A percentile compares a stretch with the other conserved stretches of the same genome.
These are phyloP conservation scores for Talaromyces funiculosus DNA, from an alignment of 2,329 filamentous ascomycete genomes.

Conservation along the genomic window DNA sequence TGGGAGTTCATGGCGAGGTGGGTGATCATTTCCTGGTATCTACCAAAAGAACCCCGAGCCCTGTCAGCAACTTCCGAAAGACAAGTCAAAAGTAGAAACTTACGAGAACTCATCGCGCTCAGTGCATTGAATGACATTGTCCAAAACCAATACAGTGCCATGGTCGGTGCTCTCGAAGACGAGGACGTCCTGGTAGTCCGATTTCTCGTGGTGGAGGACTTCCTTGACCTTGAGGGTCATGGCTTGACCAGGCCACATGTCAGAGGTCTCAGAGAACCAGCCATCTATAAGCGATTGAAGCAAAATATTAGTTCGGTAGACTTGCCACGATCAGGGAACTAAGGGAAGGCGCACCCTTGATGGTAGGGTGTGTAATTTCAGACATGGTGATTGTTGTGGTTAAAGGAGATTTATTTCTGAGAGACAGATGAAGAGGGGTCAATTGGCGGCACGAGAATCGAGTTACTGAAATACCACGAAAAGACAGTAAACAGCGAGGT, in stretches of 20 bases:
- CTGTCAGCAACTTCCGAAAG: neutral
- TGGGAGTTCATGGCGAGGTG: slow-evolving; percentile 98
- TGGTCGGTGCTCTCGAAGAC: slow-evolving; percentile 98
- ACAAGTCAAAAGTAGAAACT: slow-evolving; percentile 20
- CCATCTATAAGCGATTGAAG: slow-evolving; percentile 63
- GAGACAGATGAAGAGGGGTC: slow-evolving; percentile 8
- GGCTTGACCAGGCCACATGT: slow-evolving; percentile 99
- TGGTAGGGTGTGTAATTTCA: slow-evolving; percentile 69
- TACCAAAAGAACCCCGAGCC: slow-evolving; percentile 23
- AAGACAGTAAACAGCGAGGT: slow-evolving; percentile 2
- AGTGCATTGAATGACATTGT: slow-evolving; percentile 98
- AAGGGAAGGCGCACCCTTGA: slow-evolving; percentile 57
- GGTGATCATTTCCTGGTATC: slow-evolving; percentile 99
- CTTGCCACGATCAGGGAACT: neutral
- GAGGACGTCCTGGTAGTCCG: slow-evolving; percentile 96
- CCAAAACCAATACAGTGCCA: slow-evolving; percentile 90
- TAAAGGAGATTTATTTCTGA: slow-evolving; percentile 2
- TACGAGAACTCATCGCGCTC: slow-evolving; percentile 97
- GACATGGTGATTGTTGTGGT: slow-evolving; percentile 50
- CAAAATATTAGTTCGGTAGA: neutral
- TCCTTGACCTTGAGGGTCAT: slow-evolving; percentile 98
- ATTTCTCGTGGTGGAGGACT: slow-evolving; percentile 98
- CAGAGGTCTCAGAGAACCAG: slow-evolving; percentile 98
- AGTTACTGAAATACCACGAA: neutral
- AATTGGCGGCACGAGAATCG: slow-evolving; percentile 8